Evolutionary conservation across 352 stramenopile species (phyloP), one percentile per base, ranked within the genome.

Genomic region (Phytophthora multivora): DNA sequence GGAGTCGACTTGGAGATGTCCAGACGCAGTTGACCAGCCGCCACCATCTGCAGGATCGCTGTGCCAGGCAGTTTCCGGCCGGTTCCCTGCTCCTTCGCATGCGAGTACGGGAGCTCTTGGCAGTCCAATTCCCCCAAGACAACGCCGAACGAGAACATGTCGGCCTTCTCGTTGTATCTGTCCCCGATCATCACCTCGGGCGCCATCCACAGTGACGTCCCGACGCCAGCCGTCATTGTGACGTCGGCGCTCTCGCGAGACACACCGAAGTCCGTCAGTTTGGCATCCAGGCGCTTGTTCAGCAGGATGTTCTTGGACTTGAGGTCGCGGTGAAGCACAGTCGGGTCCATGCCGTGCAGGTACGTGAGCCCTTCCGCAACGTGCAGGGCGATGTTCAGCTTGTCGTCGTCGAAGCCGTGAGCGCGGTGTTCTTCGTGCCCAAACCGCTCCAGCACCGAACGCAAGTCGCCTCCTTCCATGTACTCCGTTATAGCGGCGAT

Each of bases 81-180:
- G 12, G 67, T 60, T 10, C 48, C 50, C 3, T 36, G 25, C 26
- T 75, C 66, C 39, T 60, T 76, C 28, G 59, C 62, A 18, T 75
- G 49, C 19, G 69, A 63, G 51, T 71, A 79, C 47, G 66, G 71
- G 25, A 74, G n/a, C 41, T 68, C 26, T 28, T 77, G 67, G 10
- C 57, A 67, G 45, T 79, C 69, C 18, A 77, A 25, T 57, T 77
- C 64, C 15, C 59, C 55, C 31, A 78, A n/a, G 26, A 78, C 56
- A 2, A 77, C 60, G 33, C 69, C 75, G 43, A 84, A 80, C 35
- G 75, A 84, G 55, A 81, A 84, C 49, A 80, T 71, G 55, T 82
- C 72, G 0, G 75, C 70, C 30, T 69, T 72, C 42, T 73, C 66
- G 28, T 75, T 75, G 49, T 83, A 83, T 11, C 71, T 54, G 45